Base-by-base conservation (phyloP, 108 stramenopile species). In the Poteriospumella lacustris region DNA sequence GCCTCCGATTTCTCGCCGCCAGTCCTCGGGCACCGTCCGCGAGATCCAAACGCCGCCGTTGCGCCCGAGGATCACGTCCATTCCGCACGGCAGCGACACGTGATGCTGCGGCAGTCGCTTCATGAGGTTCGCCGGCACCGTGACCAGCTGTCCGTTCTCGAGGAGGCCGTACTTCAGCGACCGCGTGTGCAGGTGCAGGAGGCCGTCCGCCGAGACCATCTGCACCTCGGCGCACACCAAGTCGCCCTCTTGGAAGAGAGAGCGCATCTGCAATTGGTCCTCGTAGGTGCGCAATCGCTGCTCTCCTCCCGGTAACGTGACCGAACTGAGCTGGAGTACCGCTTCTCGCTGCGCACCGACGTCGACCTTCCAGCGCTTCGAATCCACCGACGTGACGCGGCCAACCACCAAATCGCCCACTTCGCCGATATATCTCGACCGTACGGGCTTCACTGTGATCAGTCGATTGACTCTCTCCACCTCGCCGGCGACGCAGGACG, bases 331-430 rank as follows among this genome's bases (percentile, higher is more conserved):
- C 68, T 90, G 91, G 44, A 99, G 80, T 60, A 85, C 82, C 34
- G 93, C 96, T 43, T 81, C 42, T 56, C 36, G 26, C 41, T 39
- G 70, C 36, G 31, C 70, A 73, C 58, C 2, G 42, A 84, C 62
- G 59, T 84, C 84, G 28, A 97, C 94, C 43, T 88, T 92, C 98
- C 98, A 97, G 3, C 92, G 87, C 26, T 91, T 87, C 2, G 90
- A 79, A 28, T 84, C 89, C 1, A 99, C 94, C 39, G 90, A 89
- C 28, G 85, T 75, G 36, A 99, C 87, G n/a, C 94, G 83, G 2
- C 98, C 98, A 0, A 99, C 90, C n/a, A 99, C 90, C 26, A 97
- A 78, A 86, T 99, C 98, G 0, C 98, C 98, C 9, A 95, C 93
- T 60, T 96, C 91, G 26, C 93, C 96, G 44, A 79, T 41, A 42